A percentile compares a stretch with the other conserved stretches of the same genome.
phyloP scores from a whole-genome alignment of 106 monocot species.

The Agapanthus africanus region DNA sequence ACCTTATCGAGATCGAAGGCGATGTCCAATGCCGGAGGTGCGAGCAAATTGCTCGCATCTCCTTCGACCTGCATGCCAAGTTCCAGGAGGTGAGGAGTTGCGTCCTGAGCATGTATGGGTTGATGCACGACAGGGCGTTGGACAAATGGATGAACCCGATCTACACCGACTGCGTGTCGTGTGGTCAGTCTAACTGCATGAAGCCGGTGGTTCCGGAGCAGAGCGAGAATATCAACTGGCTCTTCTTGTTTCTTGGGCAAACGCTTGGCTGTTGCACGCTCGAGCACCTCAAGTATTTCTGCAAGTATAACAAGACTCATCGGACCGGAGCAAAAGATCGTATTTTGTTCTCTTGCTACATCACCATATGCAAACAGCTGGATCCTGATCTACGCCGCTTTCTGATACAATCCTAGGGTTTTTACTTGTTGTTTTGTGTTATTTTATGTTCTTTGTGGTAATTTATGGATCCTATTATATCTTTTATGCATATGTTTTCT shows the following conservation, averaged over 20 bases:
- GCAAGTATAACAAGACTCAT: constrained; percentile 20
- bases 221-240: constrained; percentile 45
- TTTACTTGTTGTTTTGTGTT: no score
- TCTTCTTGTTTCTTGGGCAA: constrained; percentile 44
- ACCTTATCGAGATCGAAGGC: no score
- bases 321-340: constrained; percentile 34
- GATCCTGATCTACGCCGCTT: no score
- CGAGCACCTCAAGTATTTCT: constrained; percentile 40
- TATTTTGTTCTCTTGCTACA: constrained; percentile 19
- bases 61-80: constrained; percentile 9
- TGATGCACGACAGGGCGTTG: constrained; percentile 22
- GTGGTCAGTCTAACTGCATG: constrained; percentile 16
- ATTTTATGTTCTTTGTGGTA: no score
- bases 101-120: not conserved
- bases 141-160: constrained; percentile 20
- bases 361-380: constrained; percentile 29
- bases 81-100: constrained; percentile 14
- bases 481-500: no score
- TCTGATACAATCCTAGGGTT: no score
- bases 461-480: no score
- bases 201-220: constrained; percentile 20
- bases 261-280: constrained; percentile 29
- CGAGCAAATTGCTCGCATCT: not conserved
- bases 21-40: constrained; percentile 31
- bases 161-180: constrained; percentile 13